Evolutionary conservation across 148 eudicot species (phyloP), one percentile per base, ranked within the genome.

Genomic region (Rhododendron mucronatum): DNA sequence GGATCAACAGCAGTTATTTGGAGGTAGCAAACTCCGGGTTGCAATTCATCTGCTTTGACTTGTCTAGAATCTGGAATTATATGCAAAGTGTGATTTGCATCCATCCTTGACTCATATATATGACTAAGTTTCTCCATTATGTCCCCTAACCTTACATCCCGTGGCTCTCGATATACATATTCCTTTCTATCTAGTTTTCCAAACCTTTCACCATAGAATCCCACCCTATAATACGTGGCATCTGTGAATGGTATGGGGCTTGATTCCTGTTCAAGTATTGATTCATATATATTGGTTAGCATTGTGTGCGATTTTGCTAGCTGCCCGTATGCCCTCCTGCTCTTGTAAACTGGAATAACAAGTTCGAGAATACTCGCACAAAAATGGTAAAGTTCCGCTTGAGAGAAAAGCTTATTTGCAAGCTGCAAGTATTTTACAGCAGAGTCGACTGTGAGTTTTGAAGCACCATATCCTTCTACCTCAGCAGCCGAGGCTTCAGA

Each of bases 1-100:
- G 99, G 98, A 86, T 97, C 99, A 73, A 97, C 99, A 50, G 99
- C 99, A 87, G 99, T 97, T 87, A 97, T 96, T 88, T 97, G 99
- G 88, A 97, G 86, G 89, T 97, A 95, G 90, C 98, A 95, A 85
- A 93, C 96, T 80, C 96, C 98, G 13, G 96, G 91, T 90, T 95
- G 96, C 93, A 97, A 91, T 84, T 94, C 98, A 48, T 95, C 99
- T 18, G 94, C 91, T 87, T 93, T 97, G 80, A 97, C 99, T 92
- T 97, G 98, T 88, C 99, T 93, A 78, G 99, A 97, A 90, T 97
- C 99, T 69, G 96, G 99, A 90, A 95, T 97, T 78, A 97, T 91
- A 84, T 95, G 97, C 85, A 97, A 91, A 81, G 94, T 91, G 78
- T 93, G 94, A 88, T 89, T 93, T n/a, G 95, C 93, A 51, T 94